Evolutionary conservation across 768 basidiomycete species (phyloP).

Genomic region (Sistotremastrum niveocremeum): DNA sequence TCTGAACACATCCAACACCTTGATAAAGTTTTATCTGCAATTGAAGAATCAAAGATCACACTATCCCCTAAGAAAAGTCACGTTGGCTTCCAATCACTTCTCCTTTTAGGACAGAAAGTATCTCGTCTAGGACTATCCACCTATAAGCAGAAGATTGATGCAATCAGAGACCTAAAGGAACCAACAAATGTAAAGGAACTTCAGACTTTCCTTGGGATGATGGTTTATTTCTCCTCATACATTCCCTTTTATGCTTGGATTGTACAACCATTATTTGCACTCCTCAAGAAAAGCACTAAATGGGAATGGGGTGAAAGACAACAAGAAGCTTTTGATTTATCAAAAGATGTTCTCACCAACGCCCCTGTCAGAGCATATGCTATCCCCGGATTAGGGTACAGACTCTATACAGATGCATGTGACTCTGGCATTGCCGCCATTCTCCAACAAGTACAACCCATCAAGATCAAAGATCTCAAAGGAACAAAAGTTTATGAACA

Average conservation of each 20-base stretch:
- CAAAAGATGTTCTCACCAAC: constrained; percentile 16
- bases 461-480: constrained; percentile 9
- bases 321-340: constrained; percentile 15
- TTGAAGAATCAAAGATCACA: constrained; percentile 17
- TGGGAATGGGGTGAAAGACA: constrained; percentile 15
- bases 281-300: constrained; percentile 16
- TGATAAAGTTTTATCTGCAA: constrained; percentile 17
- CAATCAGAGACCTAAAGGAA: constrained; percentile 15
- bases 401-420: constrained; percentile 23
- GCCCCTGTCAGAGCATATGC: constrained; percentile 23
- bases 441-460: constrained; percentile 14
- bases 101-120: constrained; percentile 27
- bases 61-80: constrained; percentile 23
- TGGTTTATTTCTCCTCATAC: constrained; percentile 24
- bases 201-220: constrained; percentile 24
- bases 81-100: constrained; percentile 19
- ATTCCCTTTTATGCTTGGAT: constrained; percentile 24
- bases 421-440: constrained; percentile 12
- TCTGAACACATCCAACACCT: constrained; percentile 13
- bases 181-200: constrained; percentile 15
- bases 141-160: constrained; percentile 23
- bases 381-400: constrained; percentile 16
- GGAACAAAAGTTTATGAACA: constrained; percentile 12
- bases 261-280: constrained; percentile 19
- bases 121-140: constrained; percentile 24